Percentiles rank a stretch among this genome's conserved stretches.
phyloP scores from a whole-genome alignment of 2,329 filamentous ascomycete genomes.

The Venturia pyrina region DNA sequence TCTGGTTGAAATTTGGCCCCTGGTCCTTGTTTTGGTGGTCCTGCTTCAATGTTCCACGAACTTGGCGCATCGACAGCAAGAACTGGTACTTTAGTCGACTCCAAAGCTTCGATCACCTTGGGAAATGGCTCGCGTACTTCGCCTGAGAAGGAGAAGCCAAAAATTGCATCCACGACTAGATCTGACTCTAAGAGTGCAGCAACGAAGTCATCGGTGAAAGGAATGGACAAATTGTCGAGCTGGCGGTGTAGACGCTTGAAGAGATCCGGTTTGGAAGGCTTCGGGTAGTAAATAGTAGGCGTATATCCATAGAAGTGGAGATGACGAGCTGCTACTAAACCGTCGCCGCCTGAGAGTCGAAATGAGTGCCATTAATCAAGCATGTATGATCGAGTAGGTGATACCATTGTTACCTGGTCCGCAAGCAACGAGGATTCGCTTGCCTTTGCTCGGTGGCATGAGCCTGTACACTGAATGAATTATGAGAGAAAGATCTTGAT shows the following conservation, averaged over 20 bases:
- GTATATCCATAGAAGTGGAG: constrained; percentile 85
- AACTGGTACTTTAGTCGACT: constrained; percentile 63
- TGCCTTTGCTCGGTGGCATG: constrained; percentile 64
- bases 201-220: constrained; percentile 74
- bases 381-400: background rate
- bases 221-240: constrained; percentile 70
- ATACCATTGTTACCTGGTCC: constrained; percentile 62
- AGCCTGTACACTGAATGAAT: constrained; percentile 60
- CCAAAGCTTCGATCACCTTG: constrained; percentile 65
- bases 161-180: constrained; percentile 85
- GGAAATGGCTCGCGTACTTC: constrained; percentile 90
- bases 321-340: constrained; percentile 87
- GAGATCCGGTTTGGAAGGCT: constrained; percentile 79
- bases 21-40: constrained; percentile 66
- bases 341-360: constrained; percentile 63
- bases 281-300: constrained; percentile 86
- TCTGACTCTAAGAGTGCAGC: constrained; percentile 57
- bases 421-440: constrained; percentile 74
- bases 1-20: constrained; percentile 73
- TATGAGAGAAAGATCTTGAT: background rate
- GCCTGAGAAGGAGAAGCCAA: constrained; percentile 89
- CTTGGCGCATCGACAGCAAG: constrained; percentile 88
- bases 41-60: constrained; percentile 85
- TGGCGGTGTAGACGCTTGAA: constrained; percentile 69
- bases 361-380: background rate